A percentile compares a stretch with the other conserved stretches of the same genome.
phyloP scores from a whole-genome alignment of 2,329 filamentous ascomycete genomes.

The Aspergillus bombycis region DNA sequence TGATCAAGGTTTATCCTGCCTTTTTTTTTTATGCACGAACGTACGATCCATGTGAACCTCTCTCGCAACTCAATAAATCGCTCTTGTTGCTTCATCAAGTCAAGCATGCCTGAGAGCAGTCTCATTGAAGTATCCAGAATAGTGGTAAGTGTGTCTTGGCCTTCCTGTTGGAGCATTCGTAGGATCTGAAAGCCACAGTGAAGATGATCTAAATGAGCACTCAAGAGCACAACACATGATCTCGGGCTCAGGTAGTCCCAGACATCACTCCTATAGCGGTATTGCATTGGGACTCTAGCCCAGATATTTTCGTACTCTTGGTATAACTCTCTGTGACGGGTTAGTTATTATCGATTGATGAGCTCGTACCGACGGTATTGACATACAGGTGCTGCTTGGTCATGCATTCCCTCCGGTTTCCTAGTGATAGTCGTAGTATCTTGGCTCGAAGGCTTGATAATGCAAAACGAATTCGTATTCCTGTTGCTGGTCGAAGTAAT shows the following conservation, averaged over 20 bases:
- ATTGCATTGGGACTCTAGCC: not conserved
- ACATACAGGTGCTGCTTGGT: not conserved
- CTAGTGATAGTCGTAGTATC: constrained; percentile 14
- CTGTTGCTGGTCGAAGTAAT: constrained; percentile 2
- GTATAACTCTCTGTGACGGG: not conserved
- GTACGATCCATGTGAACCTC: constrained; percentile 6
- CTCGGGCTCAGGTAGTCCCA: not conserved
- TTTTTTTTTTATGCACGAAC: not conserved
- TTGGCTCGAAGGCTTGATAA: constrained; percentile 12
- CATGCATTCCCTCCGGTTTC: not conserved
- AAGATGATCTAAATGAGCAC: constrained; percentile 6
- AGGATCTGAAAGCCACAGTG: constrained; percentile 12
- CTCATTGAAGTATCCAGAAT: constrained; percentile 8
- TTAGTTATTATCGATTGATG: not conserved
- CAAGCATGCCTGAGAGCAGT: constrained; percentile 10
- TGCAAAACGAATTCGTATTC: constrained; percentile 3
- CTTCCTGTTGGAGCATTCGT: constrained; percentile 8
- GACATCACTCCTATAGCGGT: not conserved
- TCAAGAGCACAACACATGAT: constrained; percentile 1
- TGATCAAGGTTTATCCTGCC: not conserved
- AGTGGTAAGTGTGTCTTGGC: not conserved
- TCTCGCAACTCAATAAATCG: not conserved
- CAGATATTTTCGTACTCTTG: not conserved
- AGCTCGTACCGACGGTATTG: not conserved
- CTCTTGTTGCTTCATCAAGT: constrained; percentile 9